A percentile compares a stretch with the other conserved stretches of the same genome.
Evolutionary conservation across 2,329 filamentous ascomycete species (phyloP).

Genomic region (Fusarium denticulatum): DNA sequence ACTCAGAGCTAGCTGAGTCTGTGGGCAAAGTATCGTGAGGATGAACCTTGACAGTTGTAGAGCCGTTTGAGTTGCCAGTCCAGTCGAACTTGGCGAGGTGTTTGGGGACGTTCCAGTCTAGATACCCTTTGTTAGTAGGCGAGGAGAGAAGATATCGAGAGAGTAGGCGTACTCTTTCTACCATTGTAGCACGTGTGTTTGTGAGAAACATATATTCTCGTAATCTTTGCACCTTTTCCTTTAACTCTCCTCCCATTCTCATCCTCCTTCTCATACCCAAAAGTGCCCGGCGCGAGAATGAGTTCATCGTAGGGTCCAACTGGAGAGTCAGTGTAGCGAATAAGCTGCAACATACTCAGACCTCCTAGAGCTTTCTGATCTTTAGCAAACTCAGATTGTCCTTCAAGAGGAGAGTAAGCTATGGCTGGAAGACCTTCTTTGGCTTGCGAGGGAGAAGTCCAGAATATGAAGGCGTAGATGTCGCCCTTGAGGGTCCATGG

Average conservation of each 20-base stretch:
- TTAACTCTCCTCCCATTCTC: slow-evolving; percentile 45
- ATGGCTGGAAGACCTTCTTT: slow-evolving; percentile 47
- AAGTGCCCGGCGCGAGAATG: slow-evolving; percentile 58
- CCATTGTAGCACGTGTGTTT: slow-evolving; percentile 64
- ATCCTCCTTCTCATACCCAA: slow-evolving; percentile 53
- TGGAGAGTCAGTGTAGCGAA: slow-evolving; percentile 61
- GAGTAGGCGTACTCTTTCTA: slow-evolving; percentile 53
- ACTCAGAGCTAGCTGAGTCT: slow-evolving; percentile 44
- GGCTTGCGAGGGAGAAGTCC: slow-evolving; percentile 46
- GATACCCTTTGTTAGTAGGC: not conserved
- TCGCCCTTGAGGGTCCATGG: slow-evolving; percentile 59
- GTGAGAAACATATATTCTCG: slow-evolving; percentile 65
- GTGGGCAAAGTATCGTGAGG: slow-evolving; percentile 52
- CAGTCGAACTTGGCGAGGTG: slow-evolving; percentile 64
- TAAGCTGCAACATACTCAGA: slow-evolving; percentile 59
- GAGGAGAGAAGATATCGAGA: not conserved
- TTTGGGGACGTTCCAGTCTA: slow-evolving; percentile 67
- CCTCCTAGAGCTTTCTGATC: slow-evolving; percentile 55
- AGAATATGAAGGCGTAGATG: slow-evolving; percentile 57
- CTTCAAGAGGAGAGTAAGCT: slow-evolving; percentile 60
- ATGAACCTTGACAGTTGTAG: slow-evolving; percentile 55
- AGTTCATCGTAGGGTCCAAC: slow-evolving; percentile 66
- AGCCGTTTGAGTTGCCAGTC: slow-evolving; percentile 48
- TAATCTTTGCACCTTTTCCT: slow-evolving; percentile 54
- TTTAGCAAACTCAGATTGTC: slow-evolving; percentile 50